phyloP scores from a whole-genome alignment of 2,329 filamentous ascomycete genomes.

The Cladosporium sp. region DNA sequence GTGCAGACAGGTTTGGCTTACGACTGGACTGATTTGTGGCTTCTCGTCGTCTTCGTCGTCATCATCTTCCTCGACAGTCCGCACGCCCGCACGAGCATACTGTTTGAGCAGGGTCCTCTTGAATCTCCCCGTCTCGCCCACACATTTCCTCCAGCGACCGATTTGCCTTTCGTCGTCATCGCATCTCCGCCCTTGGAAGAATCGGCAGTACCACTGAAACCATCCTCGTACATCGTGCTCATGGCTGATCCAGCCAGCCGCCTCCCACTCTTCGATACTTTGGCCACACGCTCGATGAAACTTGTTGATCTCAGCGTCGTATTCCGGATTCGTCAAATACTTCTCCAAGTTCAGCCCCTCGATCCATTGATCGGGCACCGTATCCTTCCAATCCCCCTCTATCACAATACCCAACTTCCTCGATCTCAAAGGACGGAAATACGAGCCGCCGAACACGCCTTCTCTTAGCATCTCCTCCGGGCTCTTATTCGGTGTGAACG shows the following conservation, averaged over 20 bases:
- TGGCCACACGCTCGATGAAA: constrained; percentile 55
- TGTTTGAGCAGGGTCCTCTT: constrained; percentile 53
- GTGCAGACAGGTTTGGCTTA: constrained; percentile 59
- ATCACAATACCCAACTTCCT: constrained; percentile 45
- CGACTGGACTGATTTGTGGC: constrained; percentile 53
- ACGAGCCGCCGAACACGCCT: constrained; percentile 55
- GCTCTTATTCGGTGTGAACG: constrained; percentile 55
- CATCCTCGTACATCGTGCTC: constrained; percentile 55
- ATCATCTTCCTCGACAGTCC: constrained; percentile 48
- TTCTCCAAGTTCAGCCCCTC: constrained; percentile 40
- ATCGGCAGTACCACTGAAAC: constrained; percentile 60
- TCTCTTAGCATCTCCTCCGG: constrained; percentile 54
- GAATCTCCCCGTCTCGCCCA: constrained; percentile 54
- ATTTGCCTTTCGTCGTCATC: constrained; percentile 56
- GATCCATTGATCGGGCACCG: constrained; percentile 48
- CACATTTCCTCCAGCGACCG: constrained; percentile 54
- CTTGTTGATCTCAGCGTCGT: constrained; percentile 54
- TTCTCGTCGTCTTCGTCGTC: constrained; percentile 33
- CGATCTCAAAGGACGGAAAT: constrained; percentile 52
- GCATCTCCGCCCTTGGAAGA: constrained; percentile 53
- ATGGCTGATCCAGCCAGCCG: constrained; percentile 57
- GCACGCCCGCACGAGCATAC: constrained; percentile 50
- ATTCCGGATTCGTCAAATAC: constrained; percentile 45
- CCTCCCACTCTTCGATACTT: constrained; percentile 58
- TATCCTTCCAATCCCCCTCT: constrained; percentile 49